Evolutionary conservation across 164 flowering plant genomes (phyloP).

Genomic region (Pachysandra terminalis): DNA sequence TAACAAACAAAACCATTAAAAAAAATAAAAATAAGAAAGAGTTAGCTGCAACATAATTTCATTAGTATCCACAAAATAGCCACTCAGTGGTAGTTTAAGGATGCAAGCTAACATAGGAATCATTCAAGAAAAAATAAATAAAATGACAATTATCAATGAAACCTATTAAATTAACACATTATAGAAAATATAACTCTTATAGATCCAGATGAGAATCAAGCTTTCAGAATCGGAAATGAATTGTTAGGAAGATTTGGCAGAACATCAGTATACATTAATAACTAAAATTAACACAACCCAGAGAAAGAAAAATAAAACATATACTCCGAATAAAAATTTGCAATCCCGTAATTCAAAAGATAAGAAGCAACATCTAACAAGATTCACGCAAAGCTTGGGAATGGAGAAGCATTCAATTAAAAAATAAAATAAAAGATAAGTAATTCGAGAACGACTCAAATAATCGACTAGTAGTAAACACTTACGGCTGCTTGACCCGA

Average conservation of each 20-base stretch:
- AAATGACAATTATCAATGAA: too few relatives aligned
- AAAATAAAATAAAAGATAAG: slow-evolving; percentile 2
- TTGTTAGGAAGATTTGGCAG: too few relatives aligned
- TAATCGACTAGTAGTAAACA: not conserved
- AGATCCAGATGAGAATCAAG: not conserved
- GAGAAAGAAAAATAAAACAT: not conserved
- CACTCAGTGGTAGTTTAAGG: too few relatives aligned
- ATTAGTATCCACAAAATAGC: too few relatives aligned
- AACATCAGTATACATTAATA: not conserved
- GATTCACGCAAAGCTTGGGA: not conserved
- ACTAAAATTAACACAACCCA: too few relatives aligned
- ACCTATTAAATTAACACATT: too few relatives aligned
- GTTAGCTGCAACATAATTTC: too few relatives aligned
- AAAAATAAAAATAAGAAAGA: too few relatives aligned
- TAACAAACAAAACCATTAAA: too few relatives aligned
- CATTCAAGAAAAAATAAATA: too few relatives aligned
- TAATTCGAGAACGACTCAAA: not conserved
- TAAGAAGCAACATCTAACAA: not conserved
- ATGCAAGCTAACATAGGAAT: too few relatives aligned
- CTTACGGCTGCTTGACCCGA: slow-evolving; percentile 50
- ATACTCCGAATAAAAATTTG: not conserved
- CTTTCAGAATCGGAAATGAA: not conserved
- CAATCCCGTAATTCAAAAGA: not conserved
- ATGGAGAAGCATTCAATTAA: not conserved
- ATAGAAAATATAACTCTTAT: too few relatives aligned